Percentiles rank a stretch among this genome's conserved stretches.
These are phyloP conservation scores for Clonostachys chloroleuca DNA, from an alignment of 2,329 filamentous ascomycete genomes.

Conservation along the genomic window DNA sequence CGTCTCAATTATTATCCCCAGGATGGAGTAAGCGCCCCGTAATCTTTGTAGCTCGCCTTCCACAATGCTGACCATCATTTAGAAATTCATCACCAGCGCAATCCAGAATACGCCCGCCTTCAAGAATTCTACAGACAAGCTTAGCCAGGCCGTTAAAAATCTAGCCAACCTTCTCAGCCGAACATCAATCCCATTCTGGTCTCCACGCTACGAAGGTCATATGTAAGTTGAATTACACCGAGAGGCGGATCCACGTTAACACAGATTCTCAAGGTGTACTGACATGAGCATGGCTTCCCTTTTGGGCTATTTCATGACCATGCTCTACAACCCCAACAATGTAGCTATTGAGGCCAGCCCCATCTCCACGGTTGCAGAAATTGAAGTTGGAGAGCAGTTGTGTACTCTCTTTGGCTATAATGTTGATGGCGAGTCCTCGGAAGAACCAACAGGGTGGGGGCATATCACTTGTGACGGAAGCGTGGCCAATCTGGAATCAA, in stretches of 20 bases:
- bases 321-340: slow-evolving; percentile 47
- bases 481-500: slow-evolving; percentile 41
- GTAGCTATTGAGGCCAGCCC: slow-evolving; percentile 39
- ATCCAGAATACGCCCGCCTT: slow-evolving; percentile 27
- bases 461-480: slow-evolving; percentile 39
- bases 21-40: slow-evolving; percentile 20
- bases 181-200: slow-evolving; percentile 40
- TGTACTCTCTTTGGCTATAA: slow-evolving; percentile 40
- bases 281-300: slow-evolving; percentile 35
- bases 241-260: no score
- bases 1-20: slow-evolving; percentile 25
- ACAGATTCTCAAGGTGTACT: slow-evolving; percentile 13
- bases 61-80: background rate
- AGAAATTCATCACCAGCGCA: slow-evolving; percentile 26
- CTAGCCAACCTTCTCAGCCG: slow-evolving; percentile 30
- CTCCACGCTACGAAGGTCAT: slow-evolving; percentile 38
- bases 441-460: slow-evolving; percentile 28
- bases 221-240: slow-evolving; percentile 24
- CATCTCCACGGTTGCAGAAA: slow-evolving; percentile 35
- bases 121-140: slow-evolving; percentile 19
- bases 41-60: fast-evolving
- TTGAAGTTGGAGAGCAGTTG: slow-evolving; percentile 36
- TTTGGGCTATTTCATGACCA: slow-evolving; percentile 41
- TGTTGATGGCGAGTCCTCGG: slow-evolving; percentile 14
- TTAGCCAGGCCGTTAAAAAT: slow-evolving; percentile 24